Base-by-base conservation (phyloP, 345 rosid genomes). In the Diplotaxis tenuifolia region DNA sequence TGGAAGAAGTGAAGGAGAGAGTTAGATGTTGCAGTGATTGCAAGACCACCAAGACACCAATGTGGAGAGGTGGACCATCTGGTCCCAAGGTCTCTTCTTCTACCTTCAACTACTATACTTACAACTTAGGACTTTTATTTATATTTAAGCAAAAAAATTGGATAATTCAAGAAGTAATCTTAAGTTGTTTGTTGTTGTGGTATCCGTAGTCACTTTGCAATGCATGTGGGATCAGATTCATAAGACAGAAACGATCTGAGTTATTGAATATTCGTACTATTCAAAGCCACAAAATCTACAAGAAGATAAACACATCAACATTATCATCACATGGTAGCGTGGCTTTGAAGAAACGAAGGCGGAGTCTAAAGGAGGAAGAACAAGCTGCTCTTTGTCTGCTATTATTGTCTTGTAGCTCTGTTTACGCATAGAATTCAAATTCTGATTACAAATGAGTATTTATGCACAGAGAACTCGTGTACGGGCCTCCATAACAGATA, bases 1-100 rank as follows among this genome's bases (percentile, higher is more conserved):
- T 75, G 79, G 84, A 68, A 42, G 84, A 73, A 42, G 42, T 1
- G 67, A 71, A 28, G 53, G 84, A 75, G 73, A 58, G 28, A 66
- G 71, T 75, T 36, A 91, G 83, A 85, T 72, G 52, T 29, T 91
- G 98, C 55, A 52, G 77, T 54, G 88, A 85, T 59, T 93, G 98
- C 79, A 87, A 82, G 50, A 86, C 96, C 63, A 87, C 94, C 7
- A 86, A 77, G 80, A 93, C 97, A 12, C 98, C 98, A 25, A 79
- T 89, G 77, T 93, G 97, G 98, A 84, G 98, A 83, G 86, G 85
- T 71, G 98, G 98, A 23, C 97, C 94, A 45, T 79, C 87, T 62
- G 98, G 96, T 14, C 97, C 98, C 21, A 93, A 89, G 89, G 98
- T 91, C 22, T 69, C 19, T 74, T 59, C n/a, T 49, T 70, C 32